A percentile compares a stretch with the other conserved stretches of the same genome.
Evolutionary conservation across 2,329 filamentous ascomycete genomes (phyloP).

Genomic region (Lachnellula suecica): DNA sequence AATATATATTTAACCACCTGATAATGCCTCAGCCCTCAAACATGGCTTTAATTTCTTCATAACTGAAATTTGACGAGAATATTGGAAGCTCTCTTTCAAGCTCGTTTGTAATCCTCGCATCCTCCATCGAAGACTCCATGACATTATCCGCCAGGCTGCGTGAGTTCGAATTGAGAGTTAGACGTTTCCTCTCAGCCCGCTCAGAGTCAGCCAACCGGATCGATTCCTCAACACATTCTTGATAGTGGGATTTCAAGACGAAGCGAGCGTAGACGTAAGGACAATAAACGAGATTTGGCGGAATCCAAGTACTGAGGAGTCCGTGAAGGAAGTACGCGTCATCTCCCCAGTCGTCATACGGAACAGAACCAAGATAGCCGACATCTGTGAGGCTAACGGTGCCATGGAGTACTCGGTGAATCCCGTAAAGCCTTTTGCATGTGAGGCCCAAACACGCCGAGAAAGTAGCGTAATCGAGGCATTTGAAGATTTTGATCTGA

Average conservation of each 20-base stretch:
- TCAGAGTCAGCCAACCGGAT: no score
- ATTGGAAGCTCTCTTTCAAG: no score
- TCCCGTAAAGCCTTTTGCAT: neutral
- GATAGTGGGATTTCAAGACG: neutral
- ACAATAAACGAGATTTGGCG: neutral
- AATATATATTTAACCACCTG: no score
- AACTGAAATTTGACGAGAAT: no score
- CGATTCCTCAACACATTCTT: neutral
- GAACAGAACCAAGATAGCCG: neutral
- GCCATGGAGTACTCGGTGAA: neutral
- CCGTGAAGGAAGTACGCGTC: neutral
- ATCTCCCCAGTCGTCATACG: neutral
- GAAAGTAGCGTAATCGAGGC: neutral
- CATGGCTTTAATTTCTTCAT: no score
- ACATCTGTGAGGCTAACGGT: neutral
- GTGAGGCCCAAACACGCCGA: neutral
- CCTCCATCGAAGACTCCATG: no score
- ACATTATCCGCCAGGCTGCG: no score
- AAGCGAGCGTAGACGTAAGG: neutral
- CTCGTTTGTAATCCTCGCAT: no score
- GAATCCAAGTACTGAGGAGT: neutral
- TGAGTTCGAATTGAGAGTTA: no score
- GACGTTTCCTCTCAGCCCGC: no score
- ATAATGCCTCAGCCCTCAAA: no score
- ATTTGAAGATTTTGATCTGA: neutral